Conservation (phyloP, 164 flowering plant genomes). For the Magnolia kwangsiensis region DNA sequence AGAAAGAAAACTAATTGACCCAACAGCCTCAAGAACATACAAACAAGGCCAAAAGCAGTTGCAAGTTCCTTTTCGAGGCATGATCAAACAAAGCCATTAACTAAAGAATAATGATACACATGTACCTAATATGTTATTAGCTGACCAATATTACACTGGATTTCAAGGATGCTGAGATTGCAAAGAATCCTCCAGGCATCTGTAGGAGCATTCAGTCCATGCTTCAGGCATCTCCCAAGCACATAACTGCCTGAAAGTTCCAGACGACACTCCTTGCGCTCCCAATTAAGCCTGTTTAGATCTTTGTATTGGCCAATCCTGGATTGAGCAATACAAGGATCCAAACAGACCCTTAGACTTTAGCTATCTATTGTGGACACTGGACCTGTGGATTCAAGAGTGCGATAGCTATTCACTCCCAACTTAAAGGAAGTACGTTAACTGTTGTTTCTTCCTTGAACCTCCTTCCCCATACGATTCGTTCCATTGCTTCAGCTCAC, state of each 20-base stretch:
- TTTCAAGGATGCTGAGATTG: not conserved
- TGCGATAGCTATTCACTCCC: not conserved
- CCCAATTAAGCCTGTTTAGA: not conserved
- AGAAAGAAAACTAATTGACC: no score
- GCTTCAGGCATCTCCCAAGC: not conserved
- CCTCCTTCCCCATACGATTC: conserved; percentile 92
- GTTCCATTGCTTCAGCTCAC: conserved; percentile 89
- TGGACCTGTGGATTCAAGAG: not conserved
- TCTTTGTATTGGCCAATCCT: not conserved
- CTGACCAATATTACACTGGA: not conserved
- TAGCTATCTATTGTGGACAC: not conserved
- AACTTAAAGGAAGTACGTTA: conserved; percentile 70
- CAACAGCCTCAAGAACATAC: no score
- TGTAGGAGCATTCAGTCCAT: not conserved
- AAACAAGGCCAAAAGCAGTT: no score
- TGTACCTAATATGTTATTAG: not conserved
- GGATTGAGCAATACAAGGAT: not conserved
- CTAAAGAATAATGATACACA: not conserved
- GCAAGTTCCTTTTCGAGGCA: no score
- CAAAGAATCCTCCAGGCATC: not conserved
- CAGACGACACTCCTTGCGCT: not conserved
- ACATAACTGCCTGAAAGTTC: not conserved
- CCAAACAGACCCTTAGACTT: not conserved
- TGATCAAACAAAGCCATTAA: not conserved
- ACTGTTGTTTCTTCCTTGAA: conserved; percentile 79